Evolutionary conservation across 116 monocot species (phyloP).

Genomic region (Zostera marina): DNA sequence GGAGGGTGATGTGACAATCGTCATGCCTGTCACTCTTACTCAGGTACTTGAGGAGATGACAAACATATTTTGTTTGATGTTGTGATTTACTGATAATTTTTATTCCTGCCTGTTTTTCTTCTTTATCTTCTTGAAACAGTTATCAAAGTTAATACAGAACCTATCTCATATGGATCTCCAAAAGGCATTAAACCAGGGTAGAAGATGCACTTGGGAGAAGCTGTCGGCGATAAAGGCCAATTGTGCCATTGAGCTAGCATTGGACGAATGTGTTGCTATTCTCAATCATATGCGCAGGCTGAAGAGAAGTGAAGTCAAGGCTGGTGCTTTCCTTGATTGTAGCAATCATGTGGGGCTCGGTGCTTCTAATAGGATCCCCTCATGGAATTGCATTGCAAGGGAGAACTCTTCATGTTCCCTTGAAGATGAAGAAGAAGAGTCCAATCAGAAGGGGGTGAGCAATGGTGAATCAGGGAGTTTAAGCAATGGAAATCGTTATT

Average conservation of each 20-base stretch:
- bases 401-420: slow-evolving; percentile 79
- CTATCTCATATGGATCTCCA: slow-evolving; percentile 65
- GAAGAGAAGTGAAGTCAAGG: slow-evolving; percentile 54
- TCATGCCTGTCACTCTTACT: slow-evolving; percentile 74
- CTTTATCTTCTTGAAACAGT: slow-evolving; percentile 20
- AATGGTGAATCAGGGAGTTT: slow-evolving; percentile 2
- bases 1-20: slow-evolving; percentile 91
- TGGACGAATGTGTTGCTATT: slow-evolving; percentile 87
- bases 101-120: neutral
- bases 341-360: slow-evolving; percentile 19
- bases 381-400: slow-evolving; percentile 83
- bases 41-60: slow-evolving; percentile 1
- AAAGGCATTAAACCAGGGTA: slow-evolving; percentile 83
- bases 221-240: slow-evolving; percentile 88
- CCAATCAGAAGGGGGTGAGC: slow-evolving; percentile 12
- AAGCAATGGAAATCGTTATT: slow-evolving; percentile 4
- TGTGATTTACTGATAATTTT: neutral
- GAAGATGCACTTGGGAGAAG: slow-evolving; percentile 95
- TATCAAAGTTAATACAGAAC: slow-evolving; percentile 83
- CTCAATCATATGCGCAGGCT: slow-evolving; percentile 87
- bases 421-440: slow-evolving; percentile 39
- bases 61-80: neutral
- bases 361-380: slow-evolving; percentile 72
- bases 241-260: slow-evolving; percentile 78
- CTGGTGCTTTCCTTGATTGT: slow-evolving; percentile 39